phyloP scores from a whole-genome alignment of 2,329 filamentous ascomycete species.

The Fusarium irregulare region DNA sequence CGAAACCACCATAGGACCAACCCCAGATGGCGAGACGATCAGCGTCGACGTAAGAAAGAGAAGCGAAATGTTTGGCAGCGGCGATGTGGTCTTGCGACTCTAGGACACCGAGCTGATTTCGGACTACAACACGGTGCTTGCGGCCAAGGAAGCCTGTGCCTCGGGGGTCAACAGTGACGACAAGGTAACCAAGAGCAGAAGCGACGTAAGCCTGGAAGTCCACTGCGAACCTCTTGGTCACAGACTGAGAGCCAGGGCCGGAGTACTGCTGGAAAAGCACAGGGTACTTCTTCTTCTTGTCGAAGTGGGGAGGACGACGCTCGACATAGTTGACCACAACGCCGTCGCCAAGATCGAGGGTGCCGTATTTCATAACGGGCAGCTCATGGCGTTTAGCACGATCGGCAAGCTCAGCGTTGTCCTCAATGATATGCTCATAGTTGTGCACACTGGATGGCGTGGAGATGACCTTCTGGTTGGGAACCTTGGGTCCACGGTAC shows the following conservation, averaged over 20 bases:
- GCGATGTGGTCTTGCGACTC: constrained; percentile 93
- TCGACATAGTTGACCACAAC: constrained; percentile 80
- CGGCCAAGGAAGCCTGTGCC: constrained; percentile 93
- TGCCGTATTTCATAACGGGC: constrained; percentile 84
- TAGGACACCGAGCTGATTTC: constrained; percentile 84
- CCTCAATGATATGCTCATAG: constrained; percentile 79
- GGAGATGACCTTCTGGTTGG: constrained; percentile 90
- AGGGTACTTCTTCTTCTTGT: constrained; percentile 85
- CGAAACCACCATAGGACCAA: constrained; percentile 97
- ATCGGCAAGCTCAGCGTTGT: constrained; percentile 77
- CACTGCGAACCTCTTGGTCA: constrained; percentile 81
- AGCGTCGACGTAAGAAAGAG: constrained; percentile 84
- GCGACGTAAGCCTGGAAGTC: constrained; percentile 94
- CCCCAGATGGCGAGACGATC: constrained; percentile 93
- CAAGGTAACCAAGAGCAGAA: constrained; percentile 86
- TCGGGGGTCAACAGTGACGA: constrained; percentile 92
- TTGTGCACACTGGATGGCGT: constrained; percentile 75
- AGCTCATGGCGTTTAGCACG: constrained; percentile 82
- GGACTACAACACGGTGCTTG: constrained; percentile 81
- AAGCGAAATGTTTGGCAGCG: constrained; percentile 84
- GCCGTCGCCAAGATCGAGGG: constrained; percentile 81
- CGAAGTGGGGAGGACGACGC: constrained; percentile 89
- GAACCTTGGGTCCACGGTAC: constrained; percentile 85
- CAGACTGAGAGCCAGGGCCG: constrained; percentile 91
- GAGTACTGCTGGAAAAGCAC: constrained; percentile 96